Conservation (phyloP, 306 rosid genomes). For the Ziziphus jujuba region DNA sequence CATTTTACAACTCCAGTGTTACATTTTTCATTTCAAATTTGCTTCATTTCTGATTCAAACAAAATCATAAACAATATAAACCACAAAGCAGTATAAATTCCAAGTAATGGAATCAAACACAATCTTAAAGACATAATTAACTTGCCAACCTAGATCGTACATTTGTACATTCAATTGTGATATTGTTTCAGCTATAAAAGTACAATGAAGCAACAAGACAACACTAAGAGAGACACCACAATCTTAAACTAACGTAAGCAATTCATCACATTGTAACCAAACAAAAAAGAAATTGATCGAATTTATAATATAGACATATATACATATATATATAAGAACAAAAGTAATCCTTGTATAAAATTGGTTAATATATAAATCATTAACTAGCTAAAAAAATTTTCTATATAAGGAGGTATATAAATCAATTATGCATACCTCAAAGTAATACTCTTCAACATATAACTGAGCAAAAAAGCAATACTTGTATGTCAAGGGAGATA, state of each 20-base stretch:
- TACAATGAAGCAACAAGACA: neutral
- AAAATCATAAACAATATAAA: neutral
- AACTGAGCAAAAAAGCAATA: constrained; percentile 39
- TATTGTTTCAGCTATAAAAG: too few species aligned
- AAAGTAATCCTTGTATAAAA: too few species aligned
- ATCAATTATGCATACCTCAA: constrained; percentile 25
- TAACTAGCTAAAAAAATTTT: neutral
- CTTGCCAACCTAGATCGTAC: too few species aligned
- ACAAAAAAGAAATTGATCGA: neutral
- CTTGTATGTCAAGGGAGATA: constrained; percentile 39
- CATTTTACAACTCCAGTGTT: constrained; percentile 13
- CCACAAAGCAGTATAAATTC: too few species aligned
- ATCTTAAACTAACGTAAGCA: neutral
- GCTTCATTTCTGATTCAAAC: constrained; percentile 27
- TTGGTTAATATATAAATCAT: neutral
- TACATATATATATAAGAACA: too few species aligned
- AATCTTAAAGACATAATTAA: too few species aligned
- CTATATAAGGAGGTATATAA: neutral
- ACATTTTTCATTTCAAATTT: neutral
- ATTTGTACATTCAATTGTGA: too few species aligned
- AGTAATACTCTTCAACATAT: constrained; percentile 44
- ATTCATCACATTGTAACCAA: neutral
- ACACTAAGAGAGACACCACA: neutral
- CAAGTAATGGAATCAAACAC: too few species aligned
- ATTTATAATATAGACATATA: too few species aligned